phyloP scores from a whole-genome alignment of 345 rosid species.

The Garcia nutans region DNA sequence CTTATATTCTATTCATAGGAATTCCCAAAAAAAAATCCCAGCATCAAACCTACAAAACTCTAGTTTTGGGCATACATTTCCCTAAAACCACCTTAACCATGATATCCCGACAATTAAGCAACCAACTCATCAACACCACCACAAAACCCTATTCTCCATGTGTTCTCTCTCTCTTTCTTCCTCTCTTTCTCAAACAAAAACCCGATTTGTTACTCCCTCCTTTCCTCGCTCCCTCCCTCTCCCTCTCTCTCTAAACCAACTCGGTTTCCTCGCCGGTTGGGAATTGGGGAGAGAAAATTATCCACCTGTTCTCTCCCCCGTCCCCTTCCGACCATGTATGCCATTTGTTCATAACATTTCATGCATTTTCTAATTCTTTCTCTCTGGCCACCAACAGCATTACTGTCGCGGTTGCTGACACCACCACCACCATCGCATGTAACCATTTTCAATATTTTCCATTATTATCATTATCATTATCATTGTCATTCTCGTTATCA shows the following conservation, averaged over 20 bases:
- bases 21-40: neutral
- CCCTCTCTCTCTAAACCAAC: neutral
- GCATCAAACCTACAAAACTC: neutral
- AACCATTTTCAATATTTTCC: neutral
- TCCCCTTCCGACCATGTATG: conserved; percentile 25
- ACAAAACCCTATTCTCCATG: neutral
- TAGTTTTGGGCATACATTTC: neutral
- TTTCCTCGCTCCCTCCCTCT: neutral
- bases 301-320: conserved; percentile 16
- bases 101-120: conserved; percentile 8
- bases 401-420: neutral
- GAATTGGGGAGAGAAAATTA: conserved; percentile 28
- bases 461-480: neutral
- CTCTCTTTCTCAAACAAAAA: neutral
- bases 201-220: neutral
- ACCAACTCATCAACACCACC: conserved; percentile 1
- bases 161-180: neutral
- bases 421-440: neutral
- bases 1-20: neutral
- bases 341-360: neutral
- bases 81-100: neutral
- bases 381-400: neutral
- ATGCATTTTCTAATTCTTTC: neutral
- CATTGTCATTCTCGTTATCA: neutral
- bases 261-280: conserved; percentile 28